Base-by-base conservation (phyloP, 495 filamentous ascomycete genomes). In the Astrocystis sublimbata region DNA sequence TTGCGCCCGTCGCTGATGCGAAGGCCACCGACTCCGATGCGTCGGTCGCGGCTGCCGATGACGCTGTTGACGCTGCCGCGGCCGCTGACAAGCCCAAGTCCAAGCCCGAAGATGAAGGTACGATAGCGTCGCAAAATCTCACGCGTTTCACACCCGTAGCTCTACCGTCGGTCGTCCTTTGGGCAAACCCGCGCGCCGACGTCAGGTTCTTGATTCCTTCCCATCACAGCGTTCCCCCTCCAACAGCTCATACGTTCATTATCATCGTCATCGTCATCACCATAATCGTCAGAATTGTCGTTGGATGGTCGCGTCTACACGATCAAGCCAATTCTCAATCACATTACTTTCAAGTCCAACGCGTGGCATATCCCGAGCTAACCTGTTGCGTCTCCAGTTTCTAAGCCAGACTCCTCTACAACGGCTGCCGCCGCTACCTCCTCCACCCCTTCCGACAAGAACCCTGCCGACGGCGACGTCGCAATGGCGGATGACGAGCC, bases 401-500 rank as follows among this genome's bases (percentile, higher is more conserved):
- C 58, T 12, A 60, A 65, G 10, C 12, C 58, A 17, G 69, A 46
- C 1, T 42, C 50, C 15, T 55, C 60, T 31, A 6, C 58, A 23
- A 31, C 23, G 13, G 10, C 46, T 7, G 10, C 49, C 30, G n/a
- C 50, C 19, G 59, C 54, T 10, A 31, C 19, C 3, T 12, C 60
- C 54, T 23, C 67, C 30, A 38, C 50, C 23, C 17, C 66, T 7
- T 38, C 68, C 23, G 49, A 66, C 56, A 57, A 68, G 41, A 65
- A 68, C 31, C 41, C 54, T 30, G 38, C 63, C 51, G 68, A 70
- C n/a, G 42, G 68, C 21, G 76, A 78, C 64, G 69, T 71, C 49
- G 76, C 77, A 52, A 75, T 73, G 70, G 67, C 68, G 6, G 74
- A 53, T 4, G 50, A 79, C 62, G 51, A 63, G 67, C 66, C 42